These are phyloP conservation scores for Scheffersomyces quercinus DNA, from an alignment of 1,139 yeast species.

Conservation along the genomic window DNA sequence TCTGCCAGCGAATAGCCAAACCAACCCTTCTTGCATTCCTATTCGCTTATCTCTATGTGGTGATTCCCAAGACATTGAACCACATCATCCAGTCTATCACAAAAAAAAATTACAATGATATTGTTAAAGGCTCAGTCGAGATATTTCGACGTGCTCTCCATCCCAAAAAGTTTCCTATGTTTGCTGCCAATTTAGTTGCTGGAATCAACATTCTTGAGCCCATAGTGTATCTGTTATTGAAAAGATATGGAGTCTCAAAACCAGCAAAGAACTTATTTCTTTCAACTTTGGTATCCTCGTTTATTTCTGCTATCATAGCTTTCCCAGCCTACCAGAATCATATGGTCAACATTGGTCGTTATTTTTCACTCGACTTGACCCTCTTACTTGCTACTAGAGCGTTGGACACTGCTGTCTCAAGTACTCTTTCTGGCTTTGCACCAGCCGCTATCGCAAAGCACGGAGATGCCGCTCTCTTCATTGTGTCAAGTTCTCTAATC, in stretches of 20 bases:
- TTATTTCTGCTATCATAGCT: conserved; percentile 26
- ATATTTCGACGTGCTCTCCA: conserved; percentile 23
- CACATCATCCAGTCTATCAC: conserved; percentile 16
- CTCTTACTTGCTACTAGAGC: conserved; percentile 39
- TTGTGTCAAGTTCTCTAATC: conserved; percentile 28
- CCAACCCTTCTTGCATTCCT: conserved; percentile 33
- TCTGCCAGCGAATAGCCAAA: conserved; percentile 14
- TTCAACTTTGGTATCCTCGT: conserved; percentile 31
- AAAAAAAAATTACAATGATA: conserved; percentile 11
- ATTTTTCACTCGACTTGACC: conserved; percentile 35
- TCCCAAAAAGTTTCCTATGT: conserved; percentile 33
- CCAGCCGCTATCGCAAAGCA: conserved; percentile 12
- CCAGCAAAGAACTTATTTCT: conserved; percentile 25
- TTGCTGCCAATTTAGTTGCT: conserved; percentile 31
- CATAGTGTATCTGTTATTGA: conserved; percentile 18
- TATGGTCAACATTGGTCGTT: conserved; percentile 29
- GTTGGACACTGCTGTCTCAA: conserved; percentile 32
- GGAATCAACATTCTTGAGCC: conserved; percentile 34
- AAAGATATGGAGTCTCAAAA: conserved; percentile 8
- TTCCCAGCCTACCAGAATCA: conserved; percentile 35
- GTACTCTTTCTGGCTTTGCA: conserved; percentile 20
- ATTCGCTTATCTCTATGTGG: conserved; percentile 38
- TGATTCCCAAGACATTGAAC: conserved; percentile 30
- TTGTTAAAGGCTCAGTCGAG: conserved; percentile 13
- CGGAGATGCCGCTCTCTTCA: conserved; percentile 34